Evolutionary conservation across 2,329 filamentous ascomycete genomes (phyloP).

Genomic region (Ophiostoma tasmaniense): DNA sequence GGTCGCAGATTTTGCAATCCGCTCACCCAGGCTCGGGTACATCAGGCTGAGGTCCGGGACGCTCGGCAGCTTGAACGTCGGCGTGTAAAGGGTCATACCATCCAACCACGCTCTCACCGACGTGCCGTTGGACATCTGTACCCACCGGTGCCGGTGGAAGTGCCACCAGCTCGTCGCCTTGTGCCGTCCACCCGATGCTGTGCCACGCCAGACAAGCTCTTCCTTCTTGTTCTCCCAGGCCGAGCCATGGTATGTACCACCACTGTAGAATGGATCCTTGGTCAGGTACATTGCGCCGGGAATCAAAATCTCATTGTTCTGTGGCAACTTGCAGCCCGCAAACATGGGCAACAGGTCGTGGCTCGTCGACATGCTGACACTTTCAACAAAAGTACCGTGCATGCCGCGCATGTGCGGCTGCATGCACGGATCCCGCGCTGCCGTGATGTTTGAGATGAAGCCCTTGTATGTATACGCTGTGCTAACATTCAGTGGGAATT

Average conservation of each 20-base stretch:
- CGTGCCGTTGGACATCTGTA: slow-evolving; percentile 60
- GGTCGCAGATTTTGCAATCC: slow-evolving; percentile 20
- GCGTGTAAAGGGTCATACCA: slow-evolving; percentile 27
- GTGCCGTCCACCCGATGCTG: slow-evolving; percentile 51
- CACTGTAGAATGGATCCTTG: slow-evolving; percentile 49
- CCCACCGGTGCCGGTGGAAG: slow-evolving; percentile 63
- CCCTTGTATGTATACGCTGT: slow-evolving; percentile 31
- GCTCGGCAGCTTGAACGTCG: slow-evolving; percentile 41
- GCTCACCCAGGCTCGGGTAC: slow-evolving; percentile 34
- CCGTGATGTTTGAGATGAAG: slow-evolving; percentile 48
- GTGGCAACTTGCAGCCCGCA: slow-evolving; percentile 49
- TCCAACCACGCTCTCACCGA: slow-evolving; percentile 42
- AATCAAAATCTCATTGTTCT: slow-evolving; percentile 54
- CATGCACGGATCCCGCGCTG: slow-evolving; percentile 45
- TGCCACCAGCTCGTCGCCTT: slow-evolving; percentile 52
- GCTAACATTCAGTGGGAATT: slow-evolving; percentile 15
- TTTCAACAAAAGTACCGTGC: slow-evolving; percentile 48
- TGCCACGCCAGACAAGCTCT: slow-evolving; percentile 54
- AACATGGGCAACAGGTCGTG: slow-evolving; percentile 49
- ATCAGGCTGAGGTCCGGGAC: slow-evolving; percentile 20
- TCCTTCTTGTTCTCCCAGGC: slow-evolving; percentile 50
- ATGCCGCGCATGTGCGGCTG: slow-evolving; percentile 38
- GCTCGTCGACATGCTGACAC: slow-evolving; percentile 40
- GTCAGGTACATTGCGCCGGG: slow-evolving; percentile 56
- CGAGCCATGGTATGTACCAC: slow-evolving; percentile 45